A percentile compares a stretch with the other conserved stretches of the same genome.
Conservation (phyloP, 768 basidiomycete species). For the Cyclocybe cylindracea region DNA sequence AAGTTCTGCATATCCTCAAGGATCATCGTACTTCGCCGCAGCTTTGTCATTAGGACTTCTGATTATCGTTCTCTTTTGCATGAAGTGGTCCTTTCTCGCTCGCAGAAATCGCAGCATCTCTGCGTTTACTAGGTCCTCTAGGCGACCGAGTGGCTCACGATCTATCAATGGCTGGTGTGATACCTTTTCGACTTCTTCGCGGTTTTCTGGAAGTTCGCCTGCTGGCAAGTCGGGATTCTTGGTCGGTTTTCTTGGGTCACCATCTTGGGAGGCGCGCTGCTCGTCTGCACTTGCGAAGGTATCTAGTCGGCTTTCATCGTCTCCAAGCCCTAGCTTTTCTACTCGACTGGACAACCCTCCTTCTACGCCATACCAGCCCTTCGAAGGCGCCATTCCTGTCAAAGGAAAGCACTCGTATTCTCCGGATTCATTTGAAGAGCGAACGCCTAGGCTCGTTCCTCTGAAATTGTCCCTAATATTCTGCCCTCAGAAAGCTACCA, state of each 20-base stretch:
- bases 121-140: background rate
- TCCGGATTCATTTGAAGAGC: too few species aligned
- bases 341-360: background rate
- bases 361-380: background rate
- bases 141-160: background rate
- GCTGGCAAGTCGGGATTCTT: conserved; percentile 35
- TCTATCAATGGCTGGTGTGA: conserved; percentile 1
- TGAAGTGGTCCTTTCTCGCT: conserved; percentile 19
- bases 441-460: too few species aligned
- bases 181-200: conserved; percentile 10
- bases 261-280: conserved; percentile 42
- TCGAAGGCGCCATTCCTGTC: too few species aligned
- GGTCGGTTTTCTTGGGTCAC: conserved; percentile 47
- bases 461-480: too few species aligned
- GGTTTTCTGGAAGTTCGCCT: background rate
- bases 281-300: conserved; percentile 6
- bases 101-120: conserved; percentile 4
- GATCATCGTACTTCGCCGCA: conserved; percentile 3
- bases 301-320: conserved; percentile 3
- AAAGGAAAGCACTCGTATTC: too few species aligned
- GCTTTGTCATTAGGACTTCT: conserved; percentile 7
- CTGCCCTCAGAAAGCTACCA: too few species aligned
- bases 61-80: conserved; percentile 16
- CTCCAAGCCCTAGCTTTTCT: background rate
- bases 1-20: background rate